Evolutionary conservation across 352 stramenopile species (phyloP), one percentile per base, ranked within the genome.

Genomic region (Pythium chondricola): DNA sequence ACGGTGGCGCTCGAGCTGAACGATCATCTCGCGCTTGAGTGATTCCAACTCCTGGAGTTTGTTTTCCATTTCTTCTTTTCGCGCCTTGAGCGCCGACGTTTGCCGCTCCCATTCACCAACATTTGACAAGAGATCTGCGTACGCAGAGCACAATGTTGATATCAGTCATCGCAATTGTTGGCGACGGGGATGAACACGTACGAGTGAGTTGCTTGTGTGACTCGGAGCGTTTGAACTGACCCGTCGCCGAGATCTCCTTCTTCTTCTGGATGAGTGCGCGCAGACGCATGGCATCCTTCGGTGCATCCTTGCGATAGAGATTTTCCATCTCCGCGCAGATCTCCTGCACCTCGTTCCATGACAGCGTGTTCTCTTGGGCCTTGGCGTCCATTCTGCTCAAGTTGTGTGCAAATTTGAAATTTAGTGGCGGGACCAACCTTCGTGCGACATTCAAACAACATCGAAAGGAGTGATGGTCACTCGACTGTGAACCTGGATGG

Each of bases 41-140:
- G 61, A 46, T 17, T 88, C 78, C 18, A 90, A 63, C 63, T 90
- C 73, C 45, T 84, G 64, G 22, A 85, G 61, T 38, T 69, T 71
- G 43, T 61, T 63, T 35, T 65, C 56, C 30, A 86, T 57, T 26
- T 85, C 64, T 37, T 83, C 74, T 26, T 80, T 69, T 32, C 72
- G 67, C 5, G 70, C 43, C 42, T 72, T 73, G 14, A 60, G 63
- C 37, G 58, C 40, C 1, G 56, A 43, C 9, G 75, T 65, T 35
- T 88, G 71, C 25, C 79, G 54, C 50, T 88, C 71, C 75, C 78
- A 88, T 21, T 90, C 73, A 9, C 61, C 71, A 35, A 88, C 43
- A 27, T 85, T 85, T 14, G 56, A 58, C 31, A 82, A 59, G 42
- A 88, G 42, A 30, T 85, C 74, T 89, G 13, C 3, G 32, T 13